Base-by-base conservation (phyloP, 1,284 basidiomycete genomes). In the Trichosporon coremiiforme region DNA sequence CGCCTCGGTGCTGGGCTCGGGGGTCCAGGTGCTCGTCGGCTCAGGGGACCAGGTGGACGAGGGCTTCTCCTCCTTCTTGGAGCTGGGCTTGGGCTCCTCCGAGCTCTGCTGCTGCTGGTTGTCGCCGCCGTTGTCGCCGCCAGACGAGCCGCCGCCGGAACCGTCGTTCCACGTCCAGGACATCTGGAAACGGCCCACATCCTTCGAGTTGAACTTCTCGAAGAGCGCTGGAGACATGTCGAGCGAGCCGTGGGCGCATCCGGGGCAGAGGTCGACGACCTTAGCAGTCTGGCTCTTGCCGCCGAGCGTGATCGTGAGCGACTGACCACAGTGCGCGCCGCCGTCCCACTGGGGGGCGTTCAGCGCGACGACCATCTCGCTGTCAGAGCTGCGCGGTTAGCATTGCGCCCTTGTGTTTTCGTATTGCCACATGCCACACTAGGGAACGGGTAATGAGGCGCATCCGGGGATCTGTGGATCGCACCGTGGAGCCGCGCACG, bases 191-290 rank as follows among this genome's bases (percentile, higher is more conserved):
- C 88, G 85, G 70, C 91, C 92, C 0, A 71, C 68, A 65, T 77
- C 75, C 12, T 20, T 55, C 75, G 73, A 73, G 9, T 80, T 79
- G 72, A 85, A 84, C 69, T 77, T 69, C n/a, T 70, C 65, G 85
- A 97, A 97, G 57, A 97, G 87, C 66, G 89, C 87, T 12, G 82
- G 79, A 29, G 91, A 91, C 71, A 95, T 86, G 85, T 97, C 94
- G 69, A 97, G 87, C 55, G 87, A 91, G 45, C 87, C 89, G 57
- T 81, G 86, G 2, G 68, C 68, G 70, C 82, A 83, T 29, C 70
- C 72, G 3, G 82, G 82, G 71, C 81, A 84, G 86, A 87, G 85
- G 81, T 93, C 92, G 76, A 86, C 86, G 74, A 94, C 88, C 8
- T 81, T 84, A 1, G 91, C 92, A 17, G 79, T 75, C 10, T 88